A percentile compares a stretch with the other conserved stretches of the same genome.
Conservation (phyloP, 257 asterid genomes). For the Przewalskia tangutica region DNA sequence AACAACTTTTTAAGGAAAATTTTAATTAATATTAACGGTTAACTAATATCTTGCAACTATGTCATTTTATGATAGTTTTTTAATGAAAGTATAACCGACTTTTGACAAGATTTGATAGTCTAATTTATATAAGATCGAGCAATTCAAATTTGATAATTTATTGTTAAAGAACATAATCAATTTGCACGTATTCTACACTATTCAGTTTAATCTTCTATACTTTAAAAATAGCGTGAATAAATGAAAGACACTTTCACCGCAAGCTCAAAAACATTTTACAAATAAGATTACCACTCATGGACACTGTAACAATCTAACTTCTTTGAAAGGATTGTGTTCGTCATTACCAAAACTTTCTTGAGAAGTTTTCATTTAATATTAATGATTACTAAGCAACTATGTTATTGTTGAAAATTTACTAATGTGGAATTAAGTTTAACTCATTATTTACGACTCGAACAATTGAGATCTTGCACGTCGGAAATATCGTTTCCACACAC, state of each 20-base stretch:
- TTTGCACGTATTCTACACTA: background rate
- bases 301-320: background rate
- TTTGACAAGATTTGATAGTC: background rate
- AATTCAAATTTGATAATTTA: background rate
- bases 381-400: background rate
- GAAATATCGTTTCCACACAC: too few species aligned
- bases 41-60: background rate
- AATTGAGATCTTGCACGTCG: too few species aligned
- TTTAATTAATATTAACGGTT: background rate
- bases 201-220: background rate
- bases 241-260: background rate
- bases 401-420: too few species aligned
- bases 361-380: background rate
- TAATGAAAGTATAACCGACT: background rate
- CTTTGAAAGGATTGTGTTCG: background rate
- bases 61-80: too few species aligned
- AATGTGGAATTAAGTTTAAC: too few species aligned
- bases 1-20: too few species aligned
- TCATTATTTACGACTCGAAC: too few species aligned
- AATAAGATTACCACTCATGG: background rate
- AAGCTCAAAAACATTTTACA: too few species aligned
- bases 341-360: background rate
- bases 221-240: background rate
- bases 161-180: background rate
- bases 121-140: background rate